Evolutionary conservation across 2,329 filamentous ascomycete genomes (phyloP).

Genomic region (Tolypocladium endophyticum): DNA sequence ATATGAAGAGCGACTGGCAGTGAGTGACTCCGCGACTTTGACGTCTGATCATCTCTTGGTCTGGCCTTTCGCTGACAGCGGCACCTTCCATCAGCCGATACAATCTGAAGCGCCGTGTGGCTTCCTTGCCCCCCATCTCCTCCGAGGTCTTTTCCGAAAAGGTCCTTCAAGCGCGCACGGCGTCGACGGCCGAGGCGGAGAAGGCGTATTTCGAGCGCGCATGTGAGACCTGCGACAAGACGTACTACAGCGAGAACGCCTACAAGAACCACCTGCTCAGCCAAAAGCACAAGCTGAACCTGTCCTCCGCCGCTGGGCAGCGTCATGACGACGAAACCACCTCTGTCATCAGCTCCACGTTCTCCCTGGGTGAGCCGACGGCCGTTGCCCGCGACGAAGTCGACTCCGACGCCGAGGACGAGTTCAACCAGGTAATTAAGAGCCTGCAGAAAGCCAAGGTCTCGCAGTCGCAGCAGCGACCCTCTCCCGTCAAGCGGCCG

Average conservation of each 20-base stretch:
- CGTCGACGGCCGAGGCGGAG: slow-evolving; percentile 72
- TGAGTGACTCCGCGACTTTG: slow-evolving; percentile 37
- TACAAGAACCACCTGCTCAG: slow-evolving; percentile 87
- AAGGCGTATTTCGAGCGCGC: slow-evolving; percentile 80
- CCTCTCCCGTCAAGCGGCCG: slow-evolving; percentile 44
- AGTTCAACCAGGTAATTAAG: slow-evolving; percentile 69
- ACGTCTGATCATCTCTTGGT: neutral
- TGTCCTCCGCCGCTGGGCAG: slow-evolving; percentile 34
- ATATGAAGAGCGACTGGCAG: slow-evolving; percentile 99
- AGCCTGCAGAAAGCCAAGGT: slow-evolving; percentile 66
- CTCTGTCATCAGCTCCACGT: slow-evolving; percentile 82
- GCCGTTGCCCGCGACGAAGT: slow-evolving; percentile 34
- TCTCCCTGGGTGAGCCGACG: slow-evolving; percentile 77
- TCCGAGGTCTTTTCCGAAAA: slow-evolving; percentile 94
- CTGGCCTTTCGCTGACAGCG: neutral
- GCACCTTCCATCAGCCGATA: slow-evolving; percentile 53
- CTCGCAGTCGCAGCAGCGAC: slow-evolving; percentile 39
- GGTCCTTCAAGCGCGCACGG: slow-evolving; percentile 81
- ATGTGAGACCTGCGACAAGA: slow-evolving; percentile 78
- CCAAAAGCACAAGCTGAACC: slow-evolving; percentile 66
- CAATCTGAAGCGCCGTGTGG: slow-evolving; percentile 90
- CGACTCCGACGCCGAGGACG: slow-evolving; percentile 60
- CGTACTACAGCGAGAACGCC: slow-evolving; percentile 93
- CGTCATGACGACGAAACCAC: slow-evolving; percentile 57
- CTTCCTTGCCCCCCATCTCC: slow-evolving; percentile 78